Evolutionary conservation across 768 basidiomycete genomes (phyloP), one percentile per base, ranked within the genome.

Genomic region (Leccinum aurantiacum): DNA sequence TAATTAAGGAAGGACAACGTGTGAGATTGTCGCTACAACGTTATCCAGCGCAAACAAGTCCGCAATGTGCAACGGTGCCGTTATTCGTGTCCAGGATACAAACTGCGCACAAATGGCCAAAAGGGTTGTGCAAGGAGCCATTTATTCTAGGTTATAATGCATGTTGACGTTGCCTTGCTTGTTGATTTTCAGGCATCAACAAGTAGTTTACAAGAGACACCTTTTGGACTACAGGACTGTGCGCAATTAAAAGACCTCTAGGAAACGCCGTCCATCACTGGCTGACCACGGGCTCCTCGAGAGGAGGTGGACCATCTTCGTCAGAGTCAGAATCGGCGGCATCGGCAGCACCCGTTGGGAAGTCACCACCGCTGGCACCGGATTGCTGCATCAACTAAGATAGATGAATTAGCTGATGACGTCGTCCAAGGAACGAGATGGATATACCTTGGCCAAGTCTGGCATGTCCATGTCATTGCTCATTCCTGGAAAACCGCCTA

Each of bases 281-380:
- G 53, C 38, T n/a, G 38, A 77, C 69, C 67, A 83, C 81, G 31
- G 78, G 79, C n/a, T 86, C 84, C 76, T 93, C 91, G 51, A 93
- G 87, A 65, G 91, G 89, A 54, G 91, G 91, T 58, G 90, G 90
- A 54, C 85, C 89, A 46, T 87, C 89, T 53, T 85, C 86, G 6
- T 78, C 69, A 15, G 63, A 67, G 35, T 80, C 79, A 38, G 69
- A 72, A 6, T 68, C 80, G 24, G 63, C 77, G 27, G 47, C 71
- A 4, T 56, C 53, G 24, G 19, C 14, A 35, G 64, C 63, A 53
- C 70, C 75, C 19, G 53, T 65, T 24, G 58, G n/a, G 44, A 46
- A 46, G n/a, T 19, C 10, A 6, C 44, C 44, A 24, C 2, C 64
- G 72, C 14, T 2, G 9, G n/a, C 33, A 4, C 35, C 22, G 9